These are phyloP conservation scores for Sequoiadendron giganteum DNA, from an alignment of 75 land plant genomes.

Conservation along the genomic window DNA sequence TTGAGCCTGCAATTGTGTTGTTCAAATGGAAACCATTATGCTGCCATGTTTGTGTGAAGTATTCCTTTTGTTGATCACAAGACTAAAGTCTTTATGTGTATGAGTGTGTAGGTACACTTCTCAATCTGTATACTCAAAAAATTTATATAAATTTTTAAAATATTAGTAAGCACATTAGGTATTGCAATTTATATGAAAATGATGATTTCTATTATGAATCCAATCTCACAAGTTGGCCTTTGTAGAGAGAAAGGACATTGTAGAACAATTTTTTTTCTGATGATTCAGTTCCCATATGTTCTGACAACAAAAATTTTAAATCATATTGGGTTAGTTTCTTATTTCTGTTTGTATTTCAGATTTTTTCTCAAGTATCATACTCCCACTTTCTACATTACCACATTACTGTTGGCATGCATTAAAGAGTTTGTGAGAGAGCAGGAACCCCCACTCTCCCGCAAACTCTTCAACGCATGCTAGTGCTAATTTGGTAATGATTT, in stretches of 20 bases:
- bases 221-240: not conserved
- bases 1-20: not conserved
- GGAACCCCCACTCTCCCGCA: too few species aligned
- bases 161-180: not conserved
- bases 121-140: not conserved
- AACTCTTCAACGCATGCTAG: too few species aligned
- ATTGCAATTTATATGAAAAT: not conserved
- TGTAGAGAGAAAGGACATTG: not conserved
- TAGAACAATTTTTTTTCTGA: too few species aligned
- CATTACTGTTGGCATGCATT: too few species aligned
- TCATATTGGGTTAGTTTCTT: too few species aligned
- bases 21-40: not conserved
- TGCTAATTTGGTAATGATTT: too few species aligned
- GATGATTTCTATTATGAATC: not conserved
- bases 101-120: not conserved
- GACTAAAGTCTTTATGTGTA: not conserved
- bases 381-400: too few species aligned
- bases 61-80: not conserved
- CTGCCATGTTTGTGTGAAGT: not conserved
- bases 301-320: too few species aligned
- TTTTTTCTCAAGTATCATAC: too few species aligned
- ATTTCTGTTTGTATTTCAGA: too few species aligned
- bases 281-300: too few species aligned
- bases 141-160: not conserved
- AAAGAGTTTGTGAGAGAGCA: too few species aligned